A percentile compares a stretch with the other conserved stretches of the same genome.
Evolutionary conservation across 208 protist species (phyloP).

Genomic region (Trypanosoma platydactyli): DNA sequence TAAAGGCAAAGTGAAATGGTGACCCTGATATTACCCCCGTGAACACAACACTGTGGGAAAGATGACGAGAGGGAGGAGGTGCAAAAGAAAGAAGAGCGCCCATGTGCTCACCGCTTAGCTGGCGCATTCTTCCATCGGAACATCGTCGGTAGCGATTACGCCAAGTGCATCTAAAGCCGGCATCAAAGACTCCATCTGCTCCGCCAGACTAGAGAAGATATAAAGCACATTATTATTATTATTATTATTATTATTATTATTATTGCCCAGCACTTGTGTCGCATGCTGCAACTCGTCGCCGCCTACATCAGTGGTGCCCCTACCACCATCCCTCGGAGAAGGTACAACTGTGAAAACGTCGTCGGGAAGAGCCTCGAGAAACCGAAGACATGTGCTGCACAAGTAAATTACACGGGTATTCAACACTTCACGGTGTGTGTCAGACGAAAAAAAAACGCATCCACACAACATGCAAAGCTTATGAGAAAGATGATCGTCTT

Average conservation of each 20-base stretch:
- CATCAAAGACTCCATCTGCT: constrained; percentile 18
- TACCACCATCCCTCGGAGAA: too few species aligned
- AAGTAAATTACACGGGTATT: background rate
- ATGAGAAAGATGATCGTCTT: background rate
- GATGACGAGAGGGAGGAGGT: too few species aligned
- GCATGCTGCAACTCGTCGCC: background rate
- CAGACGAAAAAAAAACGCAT: too few species aligned
- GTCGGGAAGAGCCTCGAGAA: background rate
- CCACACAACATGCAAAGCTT: too few species aligned
- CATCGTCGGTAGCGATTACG: background rate
- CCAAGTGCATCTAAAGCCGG: background rate
- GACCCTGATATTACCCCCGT: background rate
- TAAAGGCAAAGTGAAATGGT: background rate
- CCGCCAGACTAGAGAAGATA: constrained; percentile 11
- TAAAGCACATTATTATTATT: background rate
- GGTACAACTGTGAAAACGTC: too few species aligned
- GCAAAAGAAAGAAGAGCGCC: too few species aligned
- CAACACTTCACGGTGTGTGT: too few species aligned
- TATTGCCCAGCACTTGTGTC: background rate
- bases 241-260: too few species aligned
- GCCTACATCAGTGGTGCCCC: too few species aligned
- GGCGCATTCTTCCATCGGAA: too few species aligned
- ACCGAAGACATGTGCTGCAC: background rate
- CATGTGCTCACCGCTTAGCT: too few species aligned
- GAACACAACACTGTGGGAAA: too few species aligned